Evolutionary conservation across 2,329 filamentous ascomycete species (phyloP), one percentile per base, ranked within the genome.

Genomic region (Trichoderma koningiopsis): DNA sequence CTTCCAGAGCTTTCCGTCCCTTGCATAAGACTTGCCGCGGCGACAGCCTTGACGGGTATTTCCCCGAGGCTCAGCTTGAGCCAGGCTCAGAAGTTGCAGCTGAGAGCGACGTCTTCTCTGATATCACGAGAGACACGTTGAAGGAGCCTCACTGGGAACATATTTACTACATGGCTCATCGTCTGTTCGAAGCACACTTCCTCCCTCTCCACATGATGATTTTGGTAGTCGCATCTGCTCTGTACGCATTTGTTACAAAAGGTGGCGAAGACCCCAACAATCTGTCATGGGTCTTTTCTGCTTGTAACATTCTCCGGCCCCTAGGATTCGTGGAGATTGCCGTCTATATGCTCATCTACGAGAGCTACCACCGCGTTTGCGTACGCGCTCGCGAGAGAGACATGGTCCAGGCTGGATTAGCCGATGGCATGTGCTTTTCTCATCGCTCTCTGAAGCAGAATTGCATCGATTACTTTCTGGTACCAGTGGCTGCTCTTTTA

Each of bases 111-210:
- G 84, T 86, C 69, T 88, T 87, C 75, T 85, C 85, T 0, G 85
- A 87, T 63, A 82, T 88, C 22, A 84, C 81, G 11, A 83, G 83
- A 69, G 84, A 85, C 67, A 85, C 80, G 0, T 77, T 88, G 13
- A 80, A 83, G 68, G 81, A 80, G 47, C 85, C 85, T 24, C 79
- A 88, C 75, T 89, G 83, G 82, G 82, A 82, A 75, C 87, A 84
- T 72, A 82, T 89, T 57, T 77, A 88, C 72, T 84, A 86, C 65
- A 83, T 92, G 37, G 84, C 85, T 75, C 88, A 91, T 75, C 87
- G 91, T 22, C 81, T 92, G n/a, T 92, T 91, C 74, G 90, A 92
- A 77, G 90, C 90, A 0, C 90, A 92, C 77, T 92, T 92, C 76
- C 81, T 92, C 29, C 89, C 90, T 0, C 84, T 89, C 19, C 90